phyloP scores from a whole-genome alignment of 805 yeast species.

The Yarrowia bubula region DNA sequence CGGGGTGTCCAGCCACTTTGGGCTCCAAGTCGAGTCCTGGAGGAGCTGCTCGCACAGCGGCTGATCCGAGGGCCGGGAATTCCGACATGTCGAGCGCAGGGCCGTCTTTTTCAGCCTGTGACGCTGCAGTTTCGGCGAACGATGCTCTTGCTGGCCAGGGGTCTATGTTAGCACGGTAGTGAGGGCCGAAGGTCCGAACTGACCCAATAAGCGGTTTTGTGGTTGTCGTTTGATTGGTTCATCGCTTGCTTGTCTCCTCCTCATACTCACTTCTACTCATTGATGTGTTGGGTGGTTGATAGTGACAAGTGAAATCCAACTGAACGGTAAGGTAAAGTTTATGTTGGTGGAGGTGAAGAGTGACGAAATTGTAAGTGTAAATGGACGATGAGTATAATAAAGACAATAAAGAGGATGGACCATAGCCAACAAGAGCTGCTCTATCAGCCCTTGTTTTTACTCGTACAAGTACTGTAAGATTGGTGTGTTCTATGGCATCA shows the following conservation, averaged over 20 bases:
- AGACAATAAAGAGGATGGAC: too few relatives aligned
- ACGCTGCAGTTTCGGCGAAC: slow-evolving; percentile 16
- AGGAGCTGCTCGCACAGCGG: slow-evolving; percentile 2
- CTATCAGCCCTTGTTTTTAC: too few relatives aligned
- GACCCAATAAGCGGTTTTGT: too few relatives aligned
- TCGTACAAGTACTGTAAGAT: too few relatives aligned
- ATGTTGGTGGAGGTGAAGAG: background rate
- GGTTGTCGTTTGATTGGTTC: background rate
- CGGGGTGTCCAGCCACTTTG: slow-evolving; percentile 19
- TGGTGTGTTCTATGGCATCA: too few relatives aligned
- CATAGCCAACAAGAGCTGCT: too few relatives aligned
- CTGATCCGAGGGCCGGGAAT: slow-evolving; percentile 35
- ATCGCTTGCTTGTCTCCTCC: background rate
- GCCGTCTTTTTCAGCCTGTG: slow-evolving; percentile 21
- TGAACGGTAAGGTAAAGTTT: slow-evolving; percentile 8
- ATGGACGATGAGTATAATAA: too few relatives aligned
- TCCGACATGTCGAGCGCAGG: slow-evolving; percentile 32
- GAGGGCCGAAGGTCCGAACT: too few relatives aligned
- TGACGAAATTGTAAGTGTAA: too few relatives aligned
- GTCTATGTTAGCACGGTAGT: slow-evolving; percentile 9
- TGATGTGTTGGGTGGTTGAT: slow-evolving; percentile 23
- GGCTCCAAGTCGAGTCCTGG: slow-evolving; percentile 26
- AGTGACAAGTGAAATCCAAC: slow-evolving; percentile 14
- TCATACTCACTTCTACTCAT: slow-evolving; percentile 24
- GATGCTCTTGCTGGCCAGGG: slow-evolving; percentile 27